Evolutionary conservation across 495 filamentous ascomycete genomes (phyloP).

Genomic region (Bathelium albidoporum): DNA sequence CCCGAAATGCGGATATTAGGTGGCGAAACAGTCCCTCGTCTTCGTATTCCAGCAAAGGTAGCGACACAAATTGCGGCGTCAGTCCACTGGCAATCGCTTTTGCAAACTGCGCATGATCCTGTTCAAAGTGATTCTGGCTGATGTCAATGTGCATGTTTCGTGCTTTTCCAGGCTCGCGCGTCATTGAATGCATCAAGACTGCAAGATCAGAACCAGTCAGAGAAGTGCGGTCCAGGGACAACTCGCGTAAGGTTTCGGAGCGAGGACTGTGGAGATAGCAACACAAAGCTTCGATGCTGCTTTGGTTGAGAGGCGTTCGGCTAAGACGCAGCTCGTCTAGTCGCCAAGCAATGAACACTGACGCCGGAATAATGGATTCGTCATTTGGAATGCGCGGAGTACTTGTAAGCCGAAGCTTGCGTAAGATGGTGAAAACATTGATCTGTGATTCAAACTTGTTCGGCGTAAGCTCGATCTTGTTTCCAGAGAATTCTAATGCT

Average conservation of each 20-base stretch:
- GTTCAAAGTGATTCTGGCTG: constrained; percentile 72
- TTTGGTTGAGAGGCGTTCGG: constrained; percentile 49
- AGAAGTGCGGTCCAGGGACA: constrained; percentile 70
- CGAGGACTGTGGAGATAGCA: constrained; percentile 33
- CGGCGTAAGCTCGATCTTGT: constrained; percentile 60
- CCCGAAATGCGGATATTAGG: constrained; percentile 59
- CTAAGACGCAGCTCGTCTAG: constrained; percentile 65
- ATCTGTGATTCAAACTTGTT: constrained; percentile 52
- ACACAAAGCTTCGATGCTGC: constrained; percentile 28
- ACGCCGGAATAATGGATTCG: constrained; percentile 55
- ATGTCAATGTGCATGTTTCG: constrained; percentile 68
- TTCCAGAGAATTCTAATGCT: constrained; percentile 64
- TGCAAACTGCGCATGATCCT: constrained; percentile 57
- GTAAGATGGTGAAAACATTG: constrained; percentile 56
- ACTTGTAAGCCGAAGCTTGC: constrained; percentile 62
- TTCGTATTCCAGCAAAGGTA: constrained; percentile 80
- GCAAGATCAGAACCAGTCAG: constrained; percentile 70
- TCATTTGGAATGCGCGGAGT: constrained; percentile 50
- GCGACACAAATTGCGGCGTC: constrained; percentile 61
- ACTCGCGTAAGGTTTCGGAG: constrained; percentile 54
- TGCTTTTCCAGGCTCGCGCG: constrained; percentile 36
- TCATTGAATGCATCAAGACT: constrained; percentile 66
- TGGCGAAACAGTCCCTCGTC: constrained; percentile 65
- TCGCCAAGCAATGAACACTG: constrained; percentile 61
- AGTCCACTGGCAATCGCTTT: constrained; percentile 52